A percentile compares a stretch with the other conserved stretches of the same genome.
Conservation (phyloP, 1,284 basidiomycete genomes). For the Agaricales sp. region DNA sequence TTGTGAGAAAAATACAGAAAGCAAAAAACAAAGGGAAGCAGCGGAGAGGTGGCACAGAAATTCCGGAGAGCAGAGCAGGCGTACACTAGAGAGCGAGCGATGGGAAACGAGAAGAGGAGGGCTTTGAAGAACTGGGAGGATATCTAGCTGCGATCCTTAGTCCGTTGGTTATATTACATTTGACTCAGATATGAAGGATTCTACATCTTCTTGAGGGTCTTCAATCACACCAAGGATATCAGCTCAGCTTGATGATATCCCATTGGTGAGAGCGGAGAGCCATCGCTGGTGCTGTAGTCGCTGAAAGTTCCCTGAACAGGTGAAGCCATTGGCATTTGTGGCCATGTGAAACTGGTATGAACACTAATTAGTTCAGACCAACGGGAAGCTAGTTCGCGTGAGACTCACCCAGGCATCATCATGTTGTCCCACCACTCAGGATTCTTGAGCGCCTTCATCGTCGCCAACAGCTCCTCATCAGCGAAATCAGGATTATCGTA, state of each 20-base stretch:
- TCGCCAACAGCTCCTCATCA: constrained; percentile 53
- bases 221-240: background rate
- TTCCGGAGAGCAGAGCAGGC: no score
- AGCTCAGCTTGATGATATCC: background rate
- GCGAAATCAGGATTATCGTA: constrained; percentile 22
- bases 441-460: constrained; percentile 63
- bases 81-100: no score
- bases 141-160: no score
- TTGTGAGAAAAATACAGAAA: no score
- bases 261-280: background rate
- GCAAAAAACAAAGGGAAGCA: no score
- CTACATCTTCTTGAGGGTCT: no score
- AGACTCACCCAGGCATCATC: constrained; percentile 69
- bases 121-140: no score
- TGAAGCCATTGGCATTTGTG: background rate
- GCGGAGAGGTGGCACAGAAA: no score
- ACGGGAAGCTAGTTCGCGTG: background rate
- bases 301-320: background rate
- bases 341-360: background rate
- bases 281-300: background rate
- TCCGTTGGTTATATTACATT: no score
- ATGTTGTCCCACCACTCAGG: constrained; percentile 65
- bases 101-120: no score
- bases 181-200: no score
- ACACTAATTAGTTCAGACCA: background rate